Conservation (phyloP, 2,329 filamentous ascomycete genomes). For the Aureobasidium mangrovei region DNA sequence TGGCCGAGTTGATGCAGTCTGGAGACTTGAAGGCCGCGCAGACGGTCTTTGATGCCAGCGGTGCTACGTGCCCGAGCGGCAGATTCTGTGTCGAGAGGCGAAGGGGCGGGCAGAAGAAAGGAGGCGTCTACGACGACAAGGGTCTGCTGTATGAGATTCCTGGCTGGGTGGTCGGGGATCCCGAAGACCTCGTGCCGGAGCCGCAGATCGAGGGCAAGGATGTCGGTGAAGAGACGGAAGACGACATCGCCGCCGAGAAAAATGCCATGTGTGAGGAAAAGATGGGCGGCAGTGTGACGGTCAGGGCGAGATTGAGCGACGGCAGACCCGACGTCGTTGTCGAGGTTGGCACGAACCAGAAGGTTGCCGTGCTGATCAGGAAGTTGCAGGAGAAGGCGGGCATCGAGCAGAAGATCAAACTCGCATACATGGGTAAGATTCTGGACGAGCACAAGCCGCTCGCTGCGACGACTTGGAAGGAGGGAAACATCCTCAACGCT, state of each 20-base stretch:
- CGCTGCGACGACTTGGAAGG: constrained; percentile 63
- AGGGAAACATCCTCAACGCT: constrained; percentile 68
- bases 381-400: constrained; percentile 55
- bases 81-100: constrained; percentile 19
- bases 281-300: constrained; percentile 24
- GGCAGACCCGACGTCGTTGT: constrained; percentile 31
- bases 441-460: constrained; percentile 61
- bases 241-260: constrained; percentile 20
- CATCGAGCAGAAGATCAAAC: constrained; percentile 56
- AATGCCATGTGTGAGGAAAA: constrained; percentile 28
- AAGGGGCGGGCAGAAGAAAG: constrained; percentile 19
- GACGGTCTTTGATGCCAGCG: constrained; percentile 68
- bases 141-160: constrained; percentile 37
- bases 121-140: constrained; percentile 36
- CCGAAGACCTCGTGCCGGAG: constrained; percentile 31
- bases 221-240: constrained; percentile 18
- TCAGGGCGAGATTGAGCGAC: constrained; percentile 32
- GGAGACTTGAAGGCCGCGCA: constrained; percentile 53
- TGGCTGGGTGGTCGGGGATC: constrained; percentile 38
- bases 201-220: constrained; percentile 21
- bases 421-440: constrained; percentile 75
- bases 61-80: constrained; percentile 40
- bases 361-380: constrained; percentile 53
- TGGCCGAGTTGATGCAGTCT: constrained; percentile 57
- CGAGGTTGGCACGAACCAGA: constrained; percentile 36